Evolutionary conservation across 106 monocot species (phyloP).

Genomic region (Dendrobium huoshanense): DNA sequence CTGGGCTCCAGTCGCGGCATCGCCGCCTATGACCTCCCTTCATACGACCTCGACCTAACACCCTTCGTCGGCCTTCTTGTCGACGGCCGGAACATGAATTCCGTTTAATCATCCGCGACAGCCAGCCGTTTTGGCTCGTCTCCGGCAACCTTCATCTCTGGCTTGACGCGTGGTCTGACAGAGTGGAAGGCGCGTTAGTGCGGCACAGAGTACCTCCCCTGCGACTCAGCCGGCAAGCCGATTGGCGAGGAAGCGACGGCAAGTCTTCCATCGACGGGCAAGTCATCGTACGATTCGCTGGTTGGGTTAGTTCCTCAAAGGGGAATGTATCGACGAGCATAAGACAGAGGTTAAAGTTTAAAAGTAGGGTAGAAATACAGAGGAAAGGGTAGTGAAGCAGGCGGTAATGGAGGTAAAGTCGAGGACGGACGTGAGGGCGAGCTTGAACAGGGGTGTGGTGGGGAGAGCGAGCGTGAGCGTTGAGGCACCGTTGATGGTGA

Average conservation of each 20-base stretch:
- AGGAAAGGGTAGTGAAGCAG: slow-evolving; percentile 18
- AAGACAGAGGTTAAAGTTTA: slow-evolving; percentile 27
- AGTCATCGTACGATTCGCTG: slow-evolving; percentile 17
- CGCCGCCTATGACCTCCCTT: not conserved
- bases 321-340: slow-evolving; percentile 34
- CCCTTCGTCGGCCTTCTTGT: no score
- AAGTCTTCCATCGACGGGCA: slow-evolving; percentile 36
- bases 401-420: slow-evolving; percentile 11
- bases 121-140: slow-evolving; percentile 34
- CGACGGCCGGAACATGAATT: slow-evolving; percentile 9
- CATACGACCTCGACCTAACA: no score
- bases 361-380: slow-evolving; percentile 26
- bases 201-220: slow-evolving; percentile 16
- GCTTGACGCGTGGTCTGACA: slow-evolving; percentile 28
- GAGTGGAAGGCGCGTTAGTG: slow-evolving; percentile 18
- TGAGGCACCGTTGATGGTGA: slow-evolving; percentile 23
- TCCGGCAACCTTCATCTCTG: slow-evolving; percentile 51
- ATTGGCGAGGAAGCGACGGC: slow-evolving; percentile 13
- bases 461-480: slow-evolving; percentile 8
- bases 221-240: slow-evolving; percentile 14
- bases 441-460: slow-evolving; percentile 9
- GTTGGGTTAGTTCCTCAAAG: slow-evolving; percentile 49
- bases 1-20: slow-evolving; percentile 22
- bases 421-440: slow-evolving; percentile 4
- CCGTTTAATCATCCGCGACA: slow-evolving; percentile 19